Base-by-base conservation (phyloP, 176 grass and related monocot species). In the Urochloa ruziziensis region DNA sequence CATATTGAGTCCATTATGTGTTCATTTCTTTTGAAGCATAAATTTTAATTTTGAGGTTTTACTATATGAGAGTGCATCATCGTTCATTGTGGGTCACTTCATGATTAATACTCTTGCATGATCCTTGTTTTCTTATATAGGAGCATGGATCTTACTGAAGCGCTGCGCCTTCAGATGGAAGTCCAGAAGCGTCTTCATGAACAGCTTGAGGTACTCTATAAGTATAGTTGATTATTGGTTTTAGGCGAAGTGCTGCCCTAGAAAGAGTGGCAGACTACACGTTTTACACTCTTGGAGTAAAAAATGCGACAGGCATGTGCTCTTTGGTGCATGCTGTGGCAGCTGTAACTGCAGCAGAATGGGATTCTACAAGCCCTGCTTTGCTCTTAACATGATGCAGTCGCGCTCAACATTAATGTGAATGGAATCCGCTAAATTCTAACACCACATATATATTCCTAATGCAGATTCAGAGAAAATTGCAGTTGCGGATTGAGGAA, bases 161-260 rank as follows among this genome's bases (percentile, higher is more conserved):
- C 96, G 8, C 80, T 98, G 76, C 89, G 75, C 32, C 93, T 98
- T 88, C 96, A 98, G 77, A 95, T 98, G 91, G 96, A 98, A 81
- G 93, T 98, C 72, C 96, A 98, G 82, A 98, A 95, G 70, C 91
- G 83, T 25, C 96, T 98, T 73, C 96, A 98, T 83, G 96, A 95
- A 92, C 96, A 98, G 74, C 93, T 98, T 24, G 93, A 98, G 91
- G 96, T 95, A 93, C 46, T 57, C 78, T 80, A 36, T 34, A 27
- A 62, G 76, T 78, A 64, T 79, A 48, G 4, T 73, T 39, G 14
- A 18, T 61, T 21, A 37, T 67, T 77, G 1, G 42, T 60, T 12
- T 69, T 57, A 25, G 5, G 54, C 46, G 10, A 49, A 71, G 71
- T 62, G 49, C 7, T 62, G 14, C 21, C 27, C 6, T 37, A 46